These are phyloP conservation scores for Calocybe indica DNA, from an alignment of 768 basidiomycete species.

Conservation along the genomic window DNA sequence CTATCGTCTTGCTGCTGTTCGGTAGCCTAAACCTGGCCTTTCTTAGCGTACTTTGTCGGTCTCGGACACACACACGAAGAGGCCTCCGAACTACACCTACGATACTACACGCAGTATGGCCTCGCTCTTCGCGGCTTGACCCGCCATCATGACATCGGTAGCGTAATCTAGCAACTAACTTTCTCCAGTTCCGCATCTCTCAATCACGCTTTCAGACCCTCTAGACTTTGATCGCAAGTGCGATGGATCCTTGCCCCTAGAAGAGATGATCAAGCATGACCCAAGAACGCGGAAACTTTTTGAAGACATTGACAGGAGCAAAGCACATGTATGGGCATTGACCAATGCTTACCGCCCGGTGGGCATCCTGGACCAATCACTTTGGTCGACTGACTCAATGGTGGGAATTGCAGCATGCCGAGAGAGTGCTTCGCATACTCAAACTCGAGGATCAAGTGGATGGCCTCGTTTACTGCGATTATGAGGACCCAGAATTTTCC, in stretches of 20 bases:
- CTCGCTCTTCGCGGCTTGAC: slow-evolving; percentile 76
- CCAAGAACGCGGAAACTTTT: slow-evolving; percentile 59
- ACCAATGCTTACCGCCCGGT: slow-evolving; percentile 82
- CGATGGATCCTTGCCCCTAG: slow-evolving; percentile 78
- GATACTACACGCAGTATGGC: slow-evolving; percentile 78
- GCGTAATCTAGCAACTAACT: slow-evolving; percentile 9
- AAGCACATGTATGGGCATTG: slow-evolving; percentile 76
- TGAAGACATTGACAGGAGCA: slow-evolving; percentile 72
- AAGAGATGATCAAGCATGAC: slow-evolving; percentile 68
- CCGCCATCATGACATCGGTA: slow-evolving; percentile 73
- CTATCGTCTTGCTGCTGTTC: background rate
- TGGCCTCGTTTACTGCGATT: slow-evolving; percentile 77
- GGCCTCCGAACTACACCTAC: slow-evolving; percentile 61
- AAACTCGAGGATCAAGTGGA: slow-evolving; percentile 68
- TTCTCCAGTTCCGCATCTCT: too few relatives aligned
- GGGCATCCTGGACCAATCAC: slow-evolving; percentile 12
- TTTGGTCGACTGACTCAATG: background rate
- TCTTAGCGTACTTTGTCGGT: slow-evolving; percentile 64
- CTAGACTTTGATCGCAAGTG: slow-evolving; percentile 82
- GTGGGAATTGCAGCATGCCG: slow-evolving; percentile 56
- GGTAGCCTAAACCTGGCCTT: background rate
- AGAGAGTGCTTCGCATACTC: slow-evolving; percentile 72
- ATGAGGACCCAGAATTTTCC: slow-evolving; percentile 54
- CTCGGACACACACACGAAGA: slow-evolving; percentile 65
- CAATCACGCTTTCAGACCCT: slow-evolving; percentile 41